Conservation (phyloP, 2,329 filamentous ascomycete species). For the Pseudomassariella vexata region DNA sequence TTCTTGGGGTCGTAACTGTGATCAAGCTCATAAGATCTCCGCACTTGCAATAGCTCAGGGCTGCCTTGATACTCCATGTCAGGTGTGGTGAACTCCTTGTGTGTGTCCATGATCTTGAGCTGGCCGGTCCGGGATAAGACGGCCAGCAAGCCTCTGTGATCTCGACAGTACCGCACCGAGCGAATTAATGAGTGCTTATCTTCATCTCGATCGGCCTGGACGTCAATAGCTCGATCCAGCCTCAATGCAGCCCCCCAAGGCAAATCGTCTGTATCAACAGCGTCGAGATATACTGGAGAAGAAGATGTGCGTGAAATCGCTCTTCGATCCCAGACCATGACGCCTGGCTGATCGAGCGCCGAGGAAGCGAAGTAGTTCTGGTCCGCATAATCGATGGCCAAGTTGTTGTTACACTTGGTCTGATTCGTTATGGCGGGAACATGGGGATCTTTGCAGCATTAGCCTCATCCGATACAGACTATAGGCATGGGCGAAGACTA, state of each 20-base stretch:
- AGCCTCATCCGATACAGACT: background rate
- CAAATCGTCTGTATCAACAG: constrained; percentile 54
- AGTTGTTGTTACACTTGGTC: constrained; percentile 63
- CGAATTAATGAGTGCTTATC: constrained; percentile 57
- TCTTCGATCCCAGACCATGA: constrained; percentile 75
- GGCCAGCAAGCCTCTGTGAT: constrained; percentile 55
- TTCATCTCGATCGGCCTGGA: constrained; percentile 44
- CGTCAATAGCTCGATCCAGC: constrained; percentile 51
- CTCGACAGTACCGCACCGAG: constrained; percentile 57
- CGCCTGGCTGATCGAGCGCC: constrained; percentile 65
- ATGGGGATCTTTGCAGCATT: constrained; percentile 35
- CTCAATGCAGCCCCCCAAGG: constrained; percentile 58
- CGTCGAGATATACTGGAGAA: constrained; percentile 49
- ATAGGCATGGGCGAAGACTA: constrained; percentile 26
- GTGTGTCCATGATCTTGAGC: constrained; percentile 54
- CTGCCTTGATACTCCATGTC: constrained; percentile 36
- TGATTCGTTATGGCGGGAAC: constrained; percentile 52
- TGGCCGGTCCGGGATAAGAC: constrained; percentile 59
- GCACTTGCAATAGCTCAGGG: constrained; percentile 54
- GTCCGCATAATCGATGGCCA: constrained; percentile 74
- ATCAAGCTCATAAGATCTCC: constrained; percentile 57
- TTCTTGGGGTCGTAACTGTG: constrained; percentile 47
- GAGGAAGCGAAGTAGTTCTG: constrained; percentile 82
- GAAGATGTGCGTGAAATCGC: constrained; percentile 47
- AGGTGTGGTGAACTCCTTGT: constrained; percentile 43